Evolutionary conservation across 75 land plant genomes (phyloP).

Genomic region (Cunninghamia lanceolata): DNA sequence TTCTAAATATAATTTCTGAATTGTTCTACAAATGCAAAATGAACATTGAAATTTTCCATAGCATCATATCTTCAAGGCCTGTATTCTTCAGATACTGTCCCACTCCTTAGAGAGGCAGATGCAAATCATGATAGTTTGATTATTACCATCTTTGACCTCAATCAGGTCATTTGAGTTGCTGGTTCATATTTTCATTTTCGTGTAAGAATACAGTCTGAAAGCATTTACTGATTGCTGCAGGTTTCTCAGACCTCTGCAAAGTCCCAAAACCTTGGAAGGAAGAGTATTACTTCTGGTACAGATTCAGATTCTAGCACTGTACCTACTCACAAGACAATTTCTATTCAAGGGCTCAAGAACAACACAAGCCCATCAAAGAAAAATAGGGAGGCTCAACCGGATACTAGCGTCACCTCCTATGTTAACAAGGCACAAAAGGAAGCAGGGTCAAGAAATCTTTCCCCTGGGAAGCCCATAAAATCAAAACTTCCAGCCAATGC

Average conservation of each 20-base stretch:
- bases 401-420: not conserved
- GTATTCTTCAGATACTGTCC: not conserved
- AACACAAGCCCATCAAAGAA: not conserved
- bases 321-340: not conserved
- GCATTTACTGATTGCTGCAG: not conserved
- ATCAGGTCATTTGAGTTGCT: not conserved
- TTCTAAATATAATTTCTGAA: not conserved
- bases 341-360: slow-evolving; percentile 3
- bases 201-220: not conserved
- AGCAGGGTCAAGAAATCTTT: slow-evolving; percentile 3
- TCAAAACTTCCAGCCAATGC: slow-evolving; percentile 4
- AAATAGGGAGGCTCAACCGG: not conserved
- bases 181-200: not conserved
- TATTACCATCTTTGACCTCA: not conserved
- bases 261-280: not conserved
- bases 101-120: not conserved
- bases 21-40: not conserved
- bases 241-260: not conserved
- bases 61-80: not conserved
- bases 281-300: slow-evolving; percentile 3
- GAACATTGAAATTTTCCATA: not conserved
- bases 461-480: slow-evolving; percentile 1
- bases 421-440: slow-evolving; percentile 5
- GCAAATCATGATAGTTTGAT: not conserved
- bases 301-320: slow-evolving; percentile 6